These are phyloP conservation scores for Mortierella sp. DNA, from an alignment of 371 early-diverging fungal species.

Conservation along the genomic window DNA sequence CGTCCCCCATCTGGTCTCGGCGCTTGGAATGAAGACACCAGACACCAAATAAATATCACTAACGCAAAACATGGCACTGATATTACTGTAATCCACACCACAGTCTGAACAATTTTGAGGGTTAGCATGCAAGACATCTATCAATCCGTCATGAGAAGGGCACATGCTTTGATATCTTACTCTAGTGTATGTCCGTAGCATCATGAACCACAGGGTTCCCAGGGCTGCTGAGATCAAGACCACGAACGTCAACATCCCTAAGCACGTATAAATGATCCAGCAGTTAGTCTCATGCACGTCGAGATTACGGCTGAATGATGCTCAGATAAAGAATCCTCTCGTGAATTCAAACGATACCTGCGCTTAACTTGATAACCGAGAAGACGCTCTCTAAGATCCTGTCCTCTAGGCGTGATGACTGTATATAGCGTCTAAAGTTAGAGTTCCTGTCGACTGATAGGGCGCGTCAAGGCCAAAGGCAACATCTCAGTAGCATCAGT, in stretches of 20 bases:
- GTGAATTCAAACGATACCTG: conserved; percentile 50
- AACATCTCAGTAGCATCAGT: background rate
- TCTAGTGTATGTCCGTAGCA: conserved; percentile 63
- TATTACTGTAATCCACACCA: conserved; percentile 72
- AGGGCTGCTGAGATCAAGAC: conserved; percentile 58
- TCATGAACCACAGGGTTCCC: conserved; percentile 66
- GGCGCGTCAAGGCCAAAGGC: background rate
- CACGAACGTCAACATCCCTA: conserved; percentile 63
- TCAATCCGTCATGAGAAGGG: background rate
- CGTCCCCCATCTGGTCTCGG: conserved; percentile 52
- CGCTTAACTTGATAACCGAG: conserved; percentile 63
- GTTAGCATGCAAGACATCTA: background rate
- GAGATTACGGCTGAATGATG: background rate
- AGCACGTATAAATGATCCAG: background rate
- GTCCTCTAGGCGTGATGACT: conserved; percentile 39
- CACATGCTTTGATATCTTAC: conserved; percentile 39
- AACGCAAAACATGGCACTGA: conserved; percentile 64
- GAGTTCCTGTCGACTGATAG: too few relatives aligned
- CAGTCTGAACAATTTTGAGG: conserved; percentile 52
- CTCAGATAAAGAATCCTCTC: background rate
- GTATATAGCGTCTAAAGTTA: background rate
- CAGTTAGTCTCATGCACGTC: background rate
- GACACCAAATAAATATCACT: conserved; percentile 66
- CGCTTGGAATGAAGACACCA: conserved; percentile 62
- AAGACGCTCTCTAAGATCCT: conserved; percentile 62